Percentiles rank a stretch among this genome's conserved stretches.
Evolutionary conservation across 371 early-diverging fungal species (phyloP).

Genomic region (Umbelopsis sp.): DNA sequence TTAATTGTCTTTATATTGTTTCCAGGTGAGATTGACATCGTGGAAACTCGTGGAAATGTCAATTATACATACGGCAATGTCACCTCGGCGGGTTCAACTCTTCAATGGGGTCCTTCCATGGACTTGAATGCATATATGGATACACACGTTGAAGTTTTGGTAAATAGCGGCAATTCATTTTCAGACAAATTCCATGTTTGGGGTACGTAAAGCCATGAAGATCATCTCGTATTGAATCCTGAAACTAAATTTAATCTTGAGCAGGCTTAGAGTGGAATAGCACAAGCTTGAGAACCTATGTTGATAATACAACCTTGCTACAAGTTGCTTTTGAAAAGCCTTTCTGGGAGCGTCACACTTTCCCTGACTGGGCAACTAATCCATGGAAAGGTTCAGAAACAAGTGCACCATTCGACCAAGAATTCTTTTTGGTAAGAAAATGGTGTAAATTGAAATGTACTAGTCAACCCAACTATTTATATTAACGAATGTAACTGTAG

Average conservation of each 20-base stretch:
- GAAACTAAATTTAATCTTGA: background rate
- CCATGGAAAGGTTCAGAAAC: conserved; percentile 58
- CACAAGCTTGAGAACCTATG: conserved; percentile 61
- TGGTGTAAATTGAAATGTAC: background rate
- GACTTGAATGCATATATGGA: conserved; percentile 44
- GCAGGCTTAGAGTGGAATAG: conserved; percentile 64
- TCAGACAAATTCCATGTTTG: conserved; percentile 50
- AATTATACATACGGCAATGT: conserved; percentile 48
- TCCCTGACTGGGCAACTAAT: conserved; percentile 50
- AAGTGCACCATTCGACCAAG: conserved; percentile 69
- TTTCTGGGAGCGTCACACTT: conserved; percentile 51
- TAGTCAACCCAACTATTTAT: background rate
- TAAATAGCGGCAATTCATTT: conserved; percentile 39
- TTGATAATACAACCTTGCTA: conserved; percentile 60
- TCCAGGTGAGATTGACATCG: conserved; percentile 55
- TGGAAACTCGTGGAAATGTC: conserved; percentile 67
- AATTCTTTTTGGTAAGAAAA: conserved; percentile 55
- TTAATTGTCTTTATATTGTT: background rate
- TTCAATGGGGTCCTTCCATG: conserved; percentile 67
- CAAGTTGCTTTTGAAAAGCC: conserved; percentile 57
- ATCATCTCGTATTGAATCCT: background rate
- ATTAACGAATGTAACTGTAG: conserved; percentile 25
- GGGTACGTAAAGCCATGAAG: conserved; percentile 21
- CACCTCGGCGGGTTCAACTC: conserved; percentile 51
- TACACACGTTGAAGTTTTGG: conserved; percentile 43